Evolutionary conservation across 768 basidiomycete species (phyloP).

Genomic region (Amanita brunnescens): DNA sequence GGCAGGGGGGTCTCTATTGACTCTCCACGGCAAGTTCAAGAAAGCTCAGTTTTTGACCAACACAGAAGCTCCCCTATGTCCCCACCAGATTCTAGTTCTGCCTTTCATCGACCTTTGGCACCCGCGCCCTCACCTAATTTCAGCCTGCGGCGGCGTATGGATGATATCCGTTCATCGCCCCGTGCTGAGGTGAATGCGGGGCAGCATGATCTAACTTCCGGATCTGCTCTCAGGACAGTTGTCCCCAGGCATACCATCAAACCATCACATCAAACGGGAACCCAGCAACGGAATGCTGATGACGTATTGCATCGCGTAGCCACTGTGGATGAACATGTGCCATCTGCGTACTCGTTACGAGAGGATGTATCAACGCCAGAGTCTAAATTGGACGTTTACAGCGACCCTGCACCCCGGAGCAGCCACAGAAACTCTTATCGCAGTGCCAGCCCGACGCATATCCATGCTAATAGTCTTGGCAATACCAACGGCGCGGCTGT

Average conservation of each 20-base stretch:
- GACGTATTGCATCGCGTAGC: background rate
- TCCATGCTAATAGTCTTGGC: background rate
- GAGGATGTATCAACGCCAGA: background rate
- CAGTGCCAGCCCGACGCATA: background rate
- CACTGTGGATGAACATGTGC: background rate
- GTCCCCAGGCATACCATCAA: background rate
- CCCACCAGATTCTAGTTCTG: background rate
- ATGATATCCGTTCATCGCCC: background rate
- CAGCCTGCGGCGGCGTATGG: background rate
- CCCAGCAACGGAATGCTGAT: background rate
- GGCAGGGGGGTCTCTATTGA: background rate
- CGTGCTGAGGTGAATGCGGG: background rate
- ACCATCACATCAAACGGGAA: background rate
- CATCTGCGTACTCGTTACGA: background rate
- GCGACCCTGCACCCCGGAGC: background rate
- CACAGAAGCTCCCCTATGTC: background rate
- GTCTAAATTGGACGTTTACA: background rate
- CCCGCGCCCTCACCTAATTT: background rate
- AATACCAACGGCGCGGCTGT: background rate
- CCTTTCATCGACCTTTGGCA: background rate
- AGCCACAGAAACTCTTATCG: slow-evolving; percentile 2
- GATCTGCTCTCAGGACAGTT: background rate
- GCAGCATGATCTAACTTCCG: background rate
- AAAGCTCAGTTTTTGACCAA: background rate
- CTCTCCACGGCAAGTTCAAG: background rate